Evolutionary conservation across 352 stramenopile genomes (phyloP).

Genomic region (Sclerospora graminicola): DNA sequence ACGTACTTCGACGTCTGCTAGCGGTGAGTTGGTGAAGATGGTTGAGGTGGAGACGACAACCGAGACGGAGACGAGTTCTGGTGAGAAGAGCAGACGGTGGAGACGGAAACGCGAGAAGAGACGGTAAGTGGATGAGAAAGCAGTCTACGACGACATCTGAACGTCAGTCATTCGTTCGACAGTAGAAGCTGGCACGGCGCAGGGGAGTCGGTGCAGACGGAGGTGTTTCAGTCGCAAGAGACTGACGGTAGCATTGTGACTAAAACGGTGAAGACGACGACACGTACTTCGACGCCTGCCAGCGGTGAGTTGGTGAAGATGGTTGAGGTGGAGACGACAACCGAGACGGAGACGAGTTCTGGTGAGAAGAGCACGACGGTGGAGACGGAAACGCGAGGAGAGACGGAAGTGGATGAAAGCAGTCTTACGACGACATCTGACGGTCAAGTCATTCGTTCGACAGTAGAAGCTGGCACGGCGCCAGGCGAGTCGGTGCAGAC

Average conservation of each 20-base stretch:
- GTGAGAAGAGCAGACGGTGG: conserved; percentile 1
- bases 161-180: conserved; percentile 1
- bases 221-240: conserved; percentile 5
- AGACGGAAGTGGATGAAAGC: conserved; percentile 7
- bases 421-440: conserved; percentile 2
- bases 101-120: background rate
- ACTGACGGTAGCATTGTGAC: conserved; percentile 5
- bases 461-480: background rate
- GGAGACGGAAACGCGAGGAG: conserved; percentile 5
- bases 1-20: conserved; percentile 3
- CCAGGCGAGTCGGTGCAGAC: conserved; percentile 9
- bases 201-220: conserved; percentile 7
- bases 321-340: conserved; percentile 8
- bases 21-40: conserved; percentile 7
- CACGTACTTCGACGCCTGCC: background rate
- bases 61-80: conserved; percentile 3
- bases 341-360: conserved; percentile 3
- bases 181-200: conserved; percentile 4
- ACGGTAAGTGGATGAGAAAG: too few relatives aligned
- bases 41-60: conserved; percentile 8
- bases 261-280: conserved; percentile 6
- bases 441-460: background rate
- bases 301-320: conserved; percentile 1
- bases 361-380: conserved; percentile 6
- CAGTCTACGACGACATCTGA: conserved; percentile 2